A percentile compares a stretch with the other conserved stretches of the same genome.
These are phyloP conservation scores for Euphorbia lathyris DNA, from an alignment of 345 rosid species.

Conservation along the genomic window DNA sequence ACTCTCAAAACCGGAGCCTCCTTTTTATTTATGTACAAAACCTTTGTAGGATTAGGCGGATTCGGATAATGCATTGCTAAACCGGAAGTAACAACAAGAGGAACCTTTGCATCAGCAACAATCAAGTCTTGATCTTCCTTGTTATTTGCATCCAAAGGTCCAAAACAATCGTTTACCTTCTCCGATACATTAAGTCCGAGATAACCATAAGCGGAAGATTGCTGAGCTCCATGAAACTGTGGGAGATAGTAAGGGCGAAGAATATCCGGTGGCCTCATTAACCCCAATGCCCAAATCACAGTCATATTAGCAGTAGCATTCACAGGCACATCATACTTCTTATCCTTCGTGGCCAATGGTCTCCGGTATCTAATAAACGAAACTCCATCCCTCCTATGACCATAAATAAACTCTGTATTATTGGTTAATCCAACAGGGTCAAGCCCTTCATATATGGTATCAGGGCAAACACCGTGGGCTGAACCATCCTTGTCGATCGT, in stretches of 20 bases:
- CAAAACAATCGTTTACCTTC: conserved; percentile 48
- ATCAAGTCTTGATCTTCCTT: conserved; percentile 72
- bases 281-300: conserved; percentile 91
- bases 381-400: conserved; percentile 92
- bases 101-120: conserved; percentile 47
- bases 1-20: conserved; percentile 71
- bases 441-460: conserved; percentile 51
- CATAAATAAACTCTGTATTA: conserved; percentile 66
- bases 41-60: conserved; percentile 62
- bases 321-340: conserved; percentile 72
- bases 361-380: conserved; percentile 79
- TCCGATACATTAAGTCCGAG: conserved; percentile 46
- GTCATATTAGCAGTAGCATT: conserved; percentile 45
- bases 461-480: conserved; percentile 86
- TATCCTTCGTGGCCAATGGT: conserved; percentile 54
- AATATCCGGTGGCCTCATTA: conserved; percentile 79
- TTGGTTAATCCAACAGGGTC: conserved; percentile 55
- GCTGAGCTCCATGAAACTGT: conserved; percentile 71
- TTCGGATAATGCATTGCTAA: conserved; percentile 54
- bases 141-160: conserved; percentile 64
- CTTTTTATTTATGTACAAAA: conserved; percentile 64
- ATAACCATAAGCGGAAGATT: conserved; percentile 41
- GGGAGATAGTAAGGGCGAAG: conserved; percentile 82
- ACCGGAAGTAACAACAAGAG: conserved; percentile 49
- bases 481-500: conserved; percentile 51